Percentiles rank a stretch among this genome's conserved stretches.
These are phyloP conservation scores for Fusarium miscanthi DNA, from an alignment of 2,329 filamentous ascomycete species.

Conservation along the genomic window DNA sequence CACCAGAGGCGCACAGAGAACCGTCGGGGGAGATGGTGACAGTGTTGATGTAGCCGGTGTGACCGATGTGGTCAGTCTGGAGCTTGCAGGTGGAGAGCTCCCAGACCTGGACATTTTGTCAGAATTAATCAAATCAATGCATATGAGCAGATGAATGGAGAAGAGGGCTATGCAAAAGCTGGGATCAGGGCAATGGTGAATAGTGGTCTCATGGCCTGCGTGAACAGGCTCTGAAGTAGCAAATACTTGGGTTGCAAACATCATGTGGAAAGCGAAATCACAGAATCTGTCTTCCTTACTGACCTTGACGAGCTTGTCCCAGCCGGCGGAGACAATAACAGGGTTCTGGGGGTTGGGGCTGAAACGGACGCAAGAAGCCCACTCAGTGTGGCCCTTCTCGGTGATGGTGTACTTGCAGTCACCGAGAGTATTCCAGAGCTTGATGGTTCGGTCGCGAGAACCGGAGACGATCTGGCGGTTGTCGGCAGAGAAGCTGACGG, in stretches of 20 bases:
- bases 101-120: slow-evolving; percentile 78
- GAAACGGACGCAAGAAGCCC: slow-evolving; percentile 99
- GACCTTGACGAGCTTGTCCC: slow-evolving; percentile 99
- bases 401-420: slow-evolving; percentile 99
- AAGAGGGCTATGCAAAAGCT: slow-evolving; percentile 27
- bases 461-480: slow-evolving; percentile 99
- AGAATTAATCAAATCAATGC: slow-evolving; percentile 10
- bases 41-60: slow-evolving; percentile 99
- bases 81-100: slow-evolving; percentile 99
- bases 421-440: slow-evolving; percentile 99
- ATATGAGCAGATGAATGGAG: background rate
- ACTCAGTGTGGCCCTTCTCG: slow-evolving; percentile 99
- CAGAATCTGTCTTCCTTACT: slow-evolving; percentile 53
- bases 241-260: slow-evolving; percentile 98
- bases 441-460: slow-evolving; percentile 98
- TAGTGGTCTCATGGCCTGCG: slow-evolving; percentile 92
- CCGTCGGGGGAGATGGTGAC: slow-evolving; percentile 99
- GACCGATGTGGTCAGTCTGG: slow-evolving; percentile 99
- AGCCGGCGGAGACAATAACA: slow-evolving; percentile 97
- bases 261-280: slow-evolving; percentile 70
- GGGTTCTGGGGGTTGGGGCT: slow-evolving; percentile 99
- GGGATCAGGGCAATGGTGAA: slow-evolving; percentile 87
- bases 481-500: slow-evolving; percentile 99
- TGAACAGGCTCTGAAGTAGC: slow-evolving; percentile 98
- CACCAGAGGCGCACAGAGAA: slow-evolving; percentile 97